These are phyloP conservation scores for Sporothrix brunneoviolacea DNA, from an alignment of 2,329 filamentous ascomycete genomes.

Conservation along the genomic window DNA sequence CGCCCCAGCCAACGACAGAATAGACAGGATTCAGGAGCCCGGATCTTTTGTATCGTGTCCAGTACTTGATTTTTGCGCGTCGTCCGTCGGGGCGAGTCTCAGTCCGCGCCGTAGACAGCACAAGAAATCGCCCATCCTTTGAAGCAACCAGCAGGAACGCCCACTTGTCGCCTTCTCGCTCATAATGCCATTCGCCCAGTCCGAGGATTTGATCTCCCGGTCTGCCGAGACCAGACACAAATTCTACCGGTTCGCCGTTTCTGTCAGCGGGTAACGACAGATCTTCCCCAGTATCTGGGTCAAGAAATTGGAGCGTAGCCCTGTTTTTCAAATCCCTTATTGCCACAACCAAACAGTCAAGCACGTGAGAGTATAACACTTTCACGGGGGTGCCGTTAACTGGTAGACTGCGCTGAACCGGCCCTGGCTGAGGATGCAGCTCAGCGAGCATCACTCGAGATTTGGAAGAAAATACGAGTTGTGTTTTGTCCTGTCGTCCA, in stretches of 20 bases:
- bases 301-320: conserved; percentile 49
- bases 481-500: conserved; percentile 31
- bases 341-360: conserved; percentile 49
- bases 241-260: conserved; percentile 35
- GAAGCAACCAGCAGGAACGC: conserved; percentile 57
- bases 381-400: conserved; percentile 43
- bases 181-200: conserved; percentile 58
- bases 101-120: conserved; percentile 42
- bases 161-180: conserved; percentile 50
- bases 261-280: conserved; percentile 42
- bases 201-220: conserved; percentile 52
- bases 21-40: conserved; percentile 43
- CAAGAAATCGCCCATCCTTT: conserved; percentile 45
- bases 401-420: conserved; percentile 44
- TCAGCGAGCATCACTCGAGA: conserved; percentile 47
- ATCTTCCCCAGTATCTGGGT: conserved; percentile 46
- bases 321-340: conserved; percentile 33
- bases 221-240: conserved; percentile 51
- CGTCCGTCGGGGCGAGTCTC: conserved; percentile 20
- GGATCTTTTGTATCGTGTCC: conserved; percentile 43
- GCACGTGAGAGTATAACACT: conserved; percentile 47
- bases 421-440: conserved; percentile 37
- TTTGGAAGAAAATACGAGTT: conserved; percentile 44
- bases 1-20: conserved; percentile 47
- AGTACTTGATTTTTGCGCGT: conserved; percentile 40